Percentiles rank a stretch among this genome's conserved stretches.
Evolutionary conservation across 78 protist genomes (phyloP).

Genomic region (Planoprotostelium fungivorum): DNA sequence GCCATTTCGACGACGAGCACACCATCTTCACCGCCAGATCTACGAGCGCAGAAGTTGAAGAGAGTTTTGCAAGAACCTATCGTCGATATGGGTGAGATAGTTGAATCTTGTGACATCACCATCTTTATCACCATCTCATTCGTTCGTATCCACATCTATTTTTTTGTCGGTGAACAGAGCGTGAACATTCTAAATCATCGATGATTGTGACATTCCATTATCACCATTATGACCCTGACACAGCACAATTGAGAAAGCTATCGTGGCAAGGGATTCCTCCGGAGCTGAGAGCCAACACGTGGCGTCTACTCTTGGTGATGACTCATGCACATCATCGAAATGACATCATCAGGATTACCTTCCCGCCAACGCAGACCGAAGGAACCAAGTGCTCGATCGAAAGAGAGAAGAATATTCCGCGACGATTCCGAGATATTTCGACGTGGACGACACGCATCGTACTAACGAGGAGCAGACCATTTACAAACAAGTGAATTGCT

Average conservation of each 20-base stretch:
- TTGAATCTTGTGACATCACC: no score
- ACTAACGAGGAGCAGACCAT: constrained; percentile 48
- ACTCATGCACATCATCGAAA: background rate
- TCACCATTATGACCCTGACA: no score
- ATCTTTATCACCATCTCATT: background rate
- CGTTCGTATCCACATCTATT: background rate
- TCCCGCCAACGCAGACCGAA: constrained; percentile 49
- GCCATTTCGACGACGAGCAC: background rate
- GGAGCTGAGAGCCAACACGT: background rate
- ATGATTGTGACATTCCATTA: background rate
- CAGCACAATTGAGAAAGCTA: background rate
- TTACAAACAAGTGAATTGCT: constrained; percentile 34
- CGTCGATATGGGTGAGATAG: background rate
- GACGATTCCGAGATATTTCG: constrained; percentile 25
- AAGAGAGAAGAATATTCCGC: constrained; percentile 64
- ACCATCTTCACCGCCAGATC: background rate
- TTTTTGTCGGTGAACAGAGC: background rate
- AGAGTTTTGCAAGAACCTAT: background rate
- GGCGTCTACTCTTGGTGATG: background rate
- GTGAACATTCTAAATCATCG: background rate
- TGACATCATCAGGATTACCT: constrained; percentile 11
- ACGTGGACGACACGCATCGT: constrained; percentile 26
- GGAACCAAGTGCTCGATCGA: constrained; percentile 44
- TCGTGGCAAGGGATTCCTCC: background rate
- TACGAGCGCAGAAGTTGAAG: background rate